These are phyloP conservation scores for Aspergillus melleus DNA, from an alignment of 2,329 filamentous ascomycete species.

Conservation along the genomic window DNA sequence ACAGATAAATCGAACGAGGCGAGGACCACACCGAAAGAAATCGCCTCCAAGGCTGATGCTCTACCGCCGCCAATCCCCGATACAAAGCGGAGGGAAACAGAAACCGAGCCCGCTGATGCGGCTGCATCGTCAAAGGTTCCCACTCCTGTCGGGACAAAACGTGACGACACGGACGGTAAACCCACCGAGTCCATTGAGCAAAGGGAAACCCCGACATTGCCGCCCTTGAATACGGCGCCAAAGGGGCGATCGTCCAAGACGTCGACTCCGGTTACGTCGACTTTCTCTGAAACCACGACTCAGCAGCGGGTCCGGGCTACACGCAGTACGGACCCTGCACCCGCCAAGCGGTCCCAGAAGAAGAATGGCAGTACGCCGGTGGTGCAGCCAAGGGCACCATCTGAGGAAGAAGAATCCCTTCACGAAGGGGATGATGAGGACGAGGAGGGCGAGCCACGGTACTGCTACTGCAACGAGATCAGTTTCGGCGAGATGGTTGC, in stretches of 20 bases:
- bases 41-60: slow-evolving; percentile 28
- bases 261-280: slow-evolving; percentile 40
- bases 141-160: slow-evolving; percentile 29
- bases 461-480: slow-evolving; percentile 77
- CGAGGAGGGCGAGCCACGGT: slow-evolving; percentile 70
- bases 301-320: slow-evolving; percentile 36
- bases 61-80: slow-evolving; percentile 38
- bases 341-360: slow-evolving; percentile 39
- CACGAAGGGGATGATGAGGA: slow-evolving; percentile 60
- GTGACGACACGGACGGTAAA: slow-evolving; percentile 37
- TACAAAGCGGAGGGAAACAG: slow-evolving; percentile 30
- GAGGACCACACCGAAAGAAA: slow-evolving; percentile 56
- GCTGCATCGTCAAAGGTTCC: slow-evolving; percentile 14
- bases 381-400: slow-evolving; percentile 29
- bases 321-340: slow-evolving; percentile 33
- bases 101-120: slow-evolving; percentile 23
- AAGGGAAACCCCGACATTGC: slow-evolving; percentile 29
- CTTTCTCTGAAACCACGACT: slow-evolving; percentile 35
- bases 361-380: slow-evolving; percentile 29
- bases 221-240: slow-evolving; percentile 13
- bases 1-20: slow-evolving; percentile 47
- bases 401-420: slow-evolving; percentile 45
- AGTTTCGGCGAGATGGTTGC: slow-evolving; percentile 85
- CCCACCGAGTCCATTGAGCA: slow-evolving; percentile 34
- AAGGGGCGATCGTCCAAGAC: slow-evolving; percentile 44